Evolutionary conservation across 768 basidiomycete species (phyloP).

Genomic region (Sarcodon sp.): DNA sequence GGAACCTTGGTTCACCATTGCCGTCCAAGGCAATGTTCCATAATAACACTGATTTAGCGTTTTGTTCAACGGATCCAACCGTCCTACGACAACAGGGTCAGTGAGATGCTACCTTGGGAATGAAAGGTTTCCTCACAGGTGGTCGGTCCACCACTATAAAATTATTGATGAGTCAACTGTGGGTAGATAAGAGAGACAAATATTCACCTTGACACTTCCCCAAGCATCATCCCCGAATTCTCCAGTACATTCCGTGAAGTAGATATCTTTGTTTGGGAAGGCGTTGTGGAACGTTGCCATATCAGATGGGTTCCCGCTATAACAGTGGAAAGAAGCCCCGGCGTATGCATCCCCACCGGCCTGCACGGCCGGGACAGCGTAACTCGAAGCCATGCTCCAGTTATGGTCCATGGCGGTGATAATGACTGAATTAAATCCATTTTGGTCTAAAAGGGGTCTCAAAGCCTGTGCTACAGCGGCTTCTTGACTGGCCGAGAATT

Average conservation of each 20-base stretch:
- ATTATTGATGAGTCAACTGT: too few relatives aligned
- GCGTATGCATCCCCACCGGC: conserved; percentile 39
- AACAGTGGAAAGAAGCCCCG: conserved; percentile 67
- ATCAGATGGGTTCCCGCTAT: conserved; percentile 36
- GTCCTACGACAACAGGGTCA: conserved; percentile 13
- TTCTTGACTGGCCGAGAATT: conserved; percentile 39
- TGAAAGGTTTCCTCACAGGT: conserved; percentile 28
- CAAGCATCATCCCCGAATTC: conserved; percentile 59
- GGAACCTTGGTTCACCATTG: conserved; percentile 49
- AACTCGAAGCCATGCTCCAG: conserved; percentile 52
- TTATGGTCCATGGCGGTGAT: conserved; percentile 67
- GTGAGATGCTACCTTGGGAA: conserved; percentile 12
- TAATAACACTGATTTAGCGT: conserved; percentile 41
- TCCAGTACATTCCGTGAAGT: conserved; percentile 53
- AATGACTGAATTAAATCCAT: conserved; percentile 44
- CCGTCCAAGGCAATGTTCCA: conserved; percentile 66
- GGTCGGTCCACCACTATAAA: conserved; percentile 50
- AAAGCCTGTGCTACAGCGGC: conserved; percentile 45
- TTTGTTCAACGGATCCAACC: conserved; percentile 24
- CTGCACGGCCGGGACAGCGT: conserved; percentile 52
- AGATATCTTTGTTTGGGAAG: conserved; percentile 47
- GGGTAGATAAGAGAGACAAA: too few relatives aligned
- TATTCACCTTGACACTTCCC: conserved; percentile 45
- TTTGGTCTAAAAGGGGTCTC: conserved; percentile 45
- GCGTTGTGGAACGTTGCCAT: conserved; percentile 44